phyloP scores from a whole-genome alignment of 1,284 basidiomycete species.

The Rhodotorula glutinis region DNA sequence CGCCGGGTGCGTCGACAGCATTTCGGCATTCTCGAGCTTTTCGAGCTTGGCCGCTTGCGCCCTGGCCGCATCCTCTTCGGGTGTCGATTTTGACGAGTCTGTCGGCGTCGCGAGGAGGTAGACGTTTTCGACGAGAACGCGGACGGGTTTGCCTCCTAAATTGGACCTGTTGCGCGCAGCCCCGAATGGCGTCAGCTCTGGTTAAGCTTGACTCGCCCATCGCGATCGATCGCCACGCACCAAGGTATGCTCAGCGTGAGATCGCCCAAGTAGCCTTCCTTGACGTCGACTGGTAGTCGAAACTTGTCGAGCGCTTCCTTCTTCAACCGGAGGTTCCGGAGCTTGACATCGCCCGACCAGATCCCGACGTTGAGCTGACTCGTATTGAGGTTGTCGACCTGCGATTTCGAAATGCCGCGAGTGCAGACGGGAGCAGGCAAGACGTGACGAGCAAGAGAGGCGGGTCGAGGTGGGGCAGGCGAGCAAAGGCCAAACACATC shows the following conservation, averaged over 20 bases:
- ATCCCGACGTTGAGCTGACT: slow-evolving; percentile 94
- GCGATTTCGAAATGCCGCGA: background rate
- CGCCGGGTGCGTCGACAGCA: slow-evolving; percentile 62
- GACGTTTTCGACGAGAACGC: slow-evolving; percentile 89
- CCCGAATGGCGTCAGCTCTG: background rate
- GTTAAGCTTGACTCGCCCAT: no score
- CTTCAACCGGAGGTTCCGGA: slow-evolving; percentile 74
- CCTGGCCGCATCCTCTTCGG: slow-evolving; percentile 78
- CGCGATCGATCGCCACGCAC: slow-evolving; percentile 45
- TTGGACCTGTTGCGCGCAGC: slow-evolving; percentile 49
- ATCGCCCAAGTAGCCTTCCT: slow-evolving; percentile 90
- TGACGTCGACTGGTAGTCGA: slow-evolving; percentile 89
- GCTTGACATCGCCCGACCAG: slow-evolving; percentile 67
- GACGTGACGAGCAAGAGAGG: background rate
- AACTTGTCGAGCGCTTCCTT: slow-evolving; percentile 95
- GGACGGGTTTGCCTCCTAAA: slow-evolving; percentile 87
- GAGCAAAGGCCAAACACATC: no score
- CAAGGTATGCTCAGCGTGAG: slow-evolving; percentile 92
- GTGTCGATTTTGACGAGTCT: slow-evolving; percentile 65
- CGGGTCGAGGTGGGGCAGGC: background rate
- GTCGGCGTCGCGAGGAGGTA: slow-evolving; percentile 90
- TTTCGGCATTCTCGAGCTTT: slow-evolving; percentile 81
- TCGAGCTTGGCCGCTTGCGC: slow-evolving; percentile 84
- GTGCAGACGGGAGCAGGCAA: background rate
- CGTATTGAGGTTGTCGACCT: slow-evolving; percentile 94